phyloP scores from a whole-genome alignment of 495 filamentous ascomycete species.

The Penicillium canescens region DNA sequence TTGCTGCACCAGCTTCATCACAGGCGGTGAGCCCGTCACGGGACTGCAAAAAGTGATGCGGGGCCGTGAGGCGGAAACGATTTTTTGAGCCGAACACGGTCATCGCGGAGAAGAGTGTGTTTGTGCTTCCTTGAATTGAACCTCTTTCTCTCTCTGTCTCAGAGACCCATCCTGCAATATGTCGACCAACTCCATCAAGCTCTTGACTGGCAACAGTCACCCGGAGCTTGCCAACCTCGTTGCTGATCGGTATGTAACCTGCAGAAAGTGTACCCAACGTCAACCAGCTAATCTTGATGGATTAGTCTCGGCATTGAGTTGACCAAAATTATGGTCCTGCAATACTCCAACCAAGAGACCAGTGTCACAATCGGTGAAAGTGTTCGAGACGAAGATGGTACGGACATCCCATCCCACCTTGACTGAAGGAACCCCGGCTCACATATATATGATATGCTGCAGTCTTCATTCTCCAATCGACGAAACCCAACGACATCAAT shows the following conservation, averaged over 20 bases:
- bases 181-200: constrained; percentile 90
- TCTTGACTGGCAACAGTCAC: constrained; percentile 95
- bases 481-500: constrained; percentile 94
- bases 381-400: constrained; percentile 94
- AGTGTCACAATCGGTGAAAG: constrained; percentile 96
- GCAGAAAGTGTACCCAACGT: neutral
- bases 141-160: neutral
- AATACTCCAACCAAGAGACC: constrained; percentile 98
- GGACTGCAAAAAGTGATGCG: constrained; percentile 11
- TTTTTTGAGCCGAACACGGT: constrained; percentile 12
- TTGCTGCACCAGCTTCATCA: neutral
- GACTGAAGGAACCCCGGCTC: constrained; percentile 2
- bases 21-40: constrained; percentile 22
- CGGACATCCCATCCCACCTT: constrained; percentile 12
- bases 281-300: constrained; percentile 7
- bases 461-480: constrained; percentile 97
- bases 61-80: constrained; percentile 10
- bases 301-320: constrained; percentile 86
- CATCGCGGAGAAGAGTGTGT: constrained; percentile 1
- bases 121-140: constrained; percentile 1
- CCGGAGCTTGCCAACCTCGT: constrained; percentile 86
- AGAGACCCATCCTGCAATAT: constrained; percentile 39
- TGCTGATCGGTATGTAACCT: constrained; percentile 73
- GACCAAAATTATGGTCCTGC: constrained; percentile 88
- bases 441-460: constrained; percentile 16